Base-by-base conservation (phyloP, 805 yeast species). In the Hanseniaspora singularis region DNA sequence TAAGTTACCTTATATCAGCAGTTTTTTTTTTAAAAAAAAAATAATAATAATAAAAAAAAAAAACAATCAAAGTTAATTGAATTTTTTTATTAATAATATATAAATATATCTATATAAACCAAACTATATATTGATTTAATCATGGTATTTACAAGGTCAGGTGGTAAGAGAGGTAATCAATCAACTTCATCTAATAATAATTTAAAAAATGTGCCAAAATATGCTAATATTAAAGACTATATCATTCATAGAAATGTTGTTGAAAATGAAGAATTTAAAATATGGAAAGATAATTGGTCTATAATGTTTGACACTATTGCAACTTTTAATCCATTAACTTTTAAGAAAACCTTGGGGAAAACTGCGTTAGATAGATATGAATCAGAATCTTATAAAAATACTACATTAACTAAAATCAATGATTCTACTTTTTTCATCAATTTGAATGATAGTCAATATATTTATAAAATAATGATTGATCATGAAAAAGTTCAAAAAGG, bases 121-220 rank as follows among this genome's bases (percentile, higher is more conserved):
- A 19, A 8, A 18, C 9, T 11, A 7, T 20, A 15, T 33, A 33
- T 33, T 11, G 11, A 14, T n/a, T n/a, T n/a, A n/a, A n/a, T n/a
- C n/a, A 43, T 43, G 48, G 48, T 43, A 10, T 43, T 43, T n/a
- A 43, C 48, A 23, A 36, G 48, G 37, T 43, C 48, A 9, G 48
- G 48, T 15, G 27, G 34, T 11, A 43, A 43, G 18, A 36, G 48
- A 23, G 26, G 28, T 24, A 22, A 37, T 18, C 32, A 30, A 5
- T 27, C n/a, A n/a, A n/a, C 34, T 9, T 43, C 39, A 12, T 41
- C 48, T 14, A 37, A 31, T 32, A 28, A 30, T 20, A 39, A 20
- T 23, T 14, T 43, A 31, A 43, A 43, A 26, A 43, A 43, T 43
- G 48, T 43, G 16, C 40, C 48, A 6, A 11, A 19, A 4, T 43